phyloP scores from a whole-genome alignment of 208 protist species.

The Acanthamoeba culbertsoni region DNA sequence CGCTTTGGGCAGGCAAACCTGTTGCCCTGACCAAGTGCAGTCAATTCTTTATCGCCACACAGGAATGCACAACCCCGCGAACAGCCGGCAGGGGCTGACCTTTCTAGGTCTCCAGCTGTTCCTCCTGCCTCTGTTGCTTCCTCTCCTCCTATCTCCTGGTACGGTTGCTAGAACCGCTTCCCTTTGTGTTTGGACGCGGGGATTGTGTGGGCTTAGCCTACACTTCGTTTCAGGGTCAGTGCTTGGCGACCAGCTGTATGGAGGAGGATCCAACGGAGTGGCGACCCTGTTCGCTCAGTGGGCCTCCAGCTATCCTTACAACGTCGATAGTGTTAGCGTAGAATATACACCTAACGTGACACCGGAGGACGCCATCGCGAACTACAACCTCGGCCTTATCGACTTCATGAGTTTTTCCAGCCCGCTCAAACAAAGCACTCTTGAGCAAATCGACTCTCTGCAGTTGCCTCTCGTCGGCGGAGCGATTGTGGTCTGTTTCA shows the following conservation, averaged over 20 bases:
- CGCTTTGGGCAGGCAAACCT: too few relatives aligned
- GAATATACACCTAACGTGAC: not conserved
- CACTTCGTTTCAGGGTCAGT: too few relatives aligned
- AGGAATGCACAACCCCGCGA: too few relatives aligned
- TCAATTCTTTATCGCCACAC: too few relatives aligned
- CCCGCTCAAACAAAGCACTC: not conserved
- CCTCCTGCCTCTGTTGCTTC: too few relatives aligned
- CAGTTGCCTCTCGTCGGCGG: not conserved
- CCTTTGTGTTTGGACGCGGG: too few relatives aligned
- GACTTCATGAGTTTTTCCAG: not conserved
- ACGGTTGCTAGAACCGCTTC: too few relatives aligned
- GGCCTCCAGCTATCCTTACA: not conserved
- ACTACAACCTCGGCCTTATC: not conserved
- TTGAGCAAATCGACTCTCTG: not conserved
- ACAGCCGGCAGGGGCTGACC: too few relatives aligned
- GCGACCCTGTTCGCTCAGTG: not conserved
- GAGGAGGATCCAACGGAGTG: not conserved
- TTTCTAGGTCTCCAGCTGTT: too few relatives aligned
- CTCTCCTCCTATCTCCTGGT: too few relatives aligned
- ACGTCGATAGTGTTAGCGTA: not conserved
- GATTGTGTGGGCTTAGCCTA: too few relatives aligned
- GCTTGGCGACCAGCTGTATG: not conserved
- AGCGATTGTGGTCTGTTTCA: not conserved
- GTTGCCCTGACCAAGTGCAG: too few relatives aligned
- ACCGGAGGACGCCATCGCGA: not conserved